Evolutionary conservation across 2,329 filamentous ascomycete species (phyloP), one percentile per base, ranked within the genome.

Genomic region (Endocalyx cinctus): DNA sequence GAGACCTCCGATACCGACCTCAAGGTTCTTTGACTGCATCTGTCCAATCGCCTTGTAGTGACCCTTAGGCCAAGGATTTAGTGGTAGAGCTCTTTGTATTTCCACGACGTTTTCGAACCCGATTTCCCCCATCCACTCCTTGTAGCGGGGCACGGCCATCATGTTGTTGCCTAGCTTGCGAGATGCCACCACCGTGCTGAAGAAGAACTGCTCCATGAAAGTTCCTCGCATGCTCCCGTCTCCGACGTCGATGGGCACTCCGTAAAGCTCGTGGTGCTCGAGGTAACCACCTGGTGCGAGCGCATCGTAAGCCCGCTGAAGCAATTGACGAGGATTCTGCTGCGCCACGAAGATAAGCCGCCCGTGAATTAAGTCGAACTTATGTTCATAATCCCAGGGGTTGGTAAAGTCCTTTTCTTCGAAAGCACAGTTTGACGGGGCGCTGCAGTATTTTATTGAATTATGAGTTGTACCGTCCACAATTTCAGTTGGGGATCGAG

Each of bases 201-300:
- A 34, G 27, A 32, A 40, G 18, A 37, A 34, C 10, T 20, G 17
- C 23, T 37, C 38, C 12, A 40, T 25, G 25, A 22, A 19, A 7
- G 23, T 30, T 6, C 32, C 38, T 5, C 20, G 10, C 2, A 30
- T 6, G 13, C 17, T 33, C 8, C 31, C 35, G 26, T 41, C 34
- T 4, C n/a, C n/a, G n/a, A 37, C 12, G 17, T 26, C 34, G 11
- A 30, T 8, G 12, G 23, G 38, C 11, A 35, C 15, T n/a, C 25
- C 34, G 31, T 41, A 41, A n/a, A 32, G 30, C 5, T 37, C 38
- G n/a, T 41, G 31, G 26, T 17, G 27, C 31, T 41, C 38, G 13
- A 41, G 31, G 20, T 37, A 41, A n/a, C 34, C 38, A n/a, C 38
- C 38, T 1, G 34, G 38, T 4, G 27, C 31, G n/a, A 41, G 34